Percentiles rank a stretch among this genome's conserved stretches.
Evolutionary conservation across 345 rosid species (phyloP).

Genomic region (Eucalyptus pumila): DNA sequence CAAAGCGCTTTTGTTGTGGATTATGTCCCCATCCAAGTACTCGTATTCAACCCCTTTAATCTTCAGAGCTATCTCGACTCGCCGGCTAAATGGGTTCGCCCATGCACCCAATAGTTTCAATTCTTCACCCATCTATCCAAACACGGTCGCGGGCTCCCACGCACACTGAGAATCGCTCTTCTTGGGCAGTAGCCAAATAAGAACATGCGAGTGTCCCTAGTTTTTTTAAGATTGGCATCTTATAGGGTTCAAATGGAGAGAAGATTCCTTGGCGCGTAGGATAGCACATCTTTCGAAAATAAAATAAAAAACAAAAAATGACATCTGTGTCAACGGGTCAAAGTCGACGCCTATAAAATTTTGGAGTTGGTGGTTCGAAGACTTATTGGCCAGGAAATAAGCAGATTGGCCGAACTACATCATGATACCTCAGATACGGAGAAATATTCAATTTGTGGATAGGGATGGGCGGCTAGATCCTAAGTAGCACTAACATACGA

Average conservation of each 20-base stretch:
- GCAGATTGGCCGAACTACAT: background rate
- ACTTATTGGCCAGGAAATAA: background rate
- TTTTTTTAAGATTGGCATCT: background rate
- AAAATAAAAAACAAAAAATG: no score
- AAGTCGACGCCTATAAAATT: background rate
- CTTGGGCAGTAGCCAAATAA: background rate
- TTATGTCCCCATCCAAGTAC: conserved; percentile 4
- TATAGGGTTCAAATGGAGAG: background rate
- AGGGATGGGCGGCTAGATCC: background rate
- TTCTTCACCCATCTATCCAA: background rate
- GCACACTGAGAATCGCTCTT: background rate
- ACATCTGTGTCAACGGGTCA: background rate
- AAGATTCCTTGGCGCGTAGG: background rate
- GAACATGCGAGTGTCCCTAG: background rate
- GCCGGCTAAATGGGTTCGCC: conserved; percentile 1
- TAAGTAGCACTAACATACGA: no score
- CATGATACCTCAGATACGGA: background rate
- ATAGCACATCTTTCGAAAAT: background rate
- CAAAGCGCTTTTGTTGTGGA: conserved; percentile 4
- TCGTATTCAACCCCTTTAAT: conserved; percentile 18
- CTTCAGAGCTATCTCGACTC: conserved; percentile 14
- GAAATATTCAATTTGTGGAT: background rate
- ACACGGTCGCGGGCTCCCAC: background rate
- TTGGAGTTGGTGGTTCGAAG: background rate
- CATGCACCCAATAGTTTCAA: conserved; percentile 12